These are phyloP conservation scores for Pseudonectria buxi DNA, from an alignment of 2,329 filamentous ascomycete genomes.

Conservation along the genomic window DNA sequence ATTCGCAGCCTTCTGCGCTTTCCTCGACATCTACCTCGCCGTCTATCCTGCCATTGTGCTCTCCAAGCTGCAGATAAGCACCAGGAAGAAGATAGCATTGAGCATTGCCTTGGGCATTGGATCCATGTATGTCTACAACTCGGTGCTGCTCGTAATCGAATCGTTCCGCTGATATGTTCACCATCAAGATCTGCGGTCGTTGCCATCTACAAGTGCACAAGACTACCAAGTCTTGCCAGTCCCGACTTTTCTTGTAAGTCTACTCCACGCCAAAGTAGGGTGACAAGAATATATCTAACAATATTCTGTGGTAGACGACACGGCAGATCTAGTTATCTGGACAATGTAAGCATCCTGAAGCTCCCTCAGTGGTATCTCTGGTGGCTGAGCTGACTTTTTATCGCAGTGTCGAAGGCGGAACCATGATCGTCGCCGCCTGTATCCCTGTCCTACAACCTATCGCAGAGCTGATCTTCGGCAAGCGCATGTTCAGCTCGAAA, in stretches of 20 bases:
- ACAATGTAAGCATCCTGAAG: too few relatives aligned
- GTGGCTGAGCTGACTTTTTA: not conserved
- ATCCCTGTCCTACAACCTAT: constrained; percentile 29
- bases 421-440: constrained; percentile 30
- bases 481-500: constrained; percentile 11
- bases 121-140: constrained; percentile 29
- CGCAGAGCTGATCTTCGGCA: constrained; percentile 19
- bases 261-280: too few relatives aligned
- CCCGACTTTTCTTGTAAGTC: constrained; percentile 19
- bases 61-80: constrained; percentile 29
- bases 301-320: constrained; percentile 15
- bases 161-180: not conserved
- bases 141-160: too few relatives aligned
- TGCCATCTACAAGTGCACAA: constrained; percentile 30
- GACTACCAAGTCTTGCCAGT: constrained; percentile 23
- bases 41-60: constrained; percentile 34
- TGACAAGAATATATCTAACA: too few relatives aligned
- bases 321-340: constrained; percentile 38
- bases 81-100: constrained; percentile 35
- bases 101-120: constrained; percentile 32
- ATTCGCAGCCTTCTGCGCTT: constrained; percentile 24
- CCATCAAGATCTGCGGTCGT: constrained; percentile 20
- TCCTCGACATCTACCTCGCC: constrained; percentile 36
- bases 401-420: constrained; percentile 25
- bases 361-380: constrained; percentile 2